A percentile compares a stretch with the other conserved stretches of the same genome.
Conservation (phyloP, 2,329 filamentous ascomycete genomes). For the Septoria linicola region DNA sequence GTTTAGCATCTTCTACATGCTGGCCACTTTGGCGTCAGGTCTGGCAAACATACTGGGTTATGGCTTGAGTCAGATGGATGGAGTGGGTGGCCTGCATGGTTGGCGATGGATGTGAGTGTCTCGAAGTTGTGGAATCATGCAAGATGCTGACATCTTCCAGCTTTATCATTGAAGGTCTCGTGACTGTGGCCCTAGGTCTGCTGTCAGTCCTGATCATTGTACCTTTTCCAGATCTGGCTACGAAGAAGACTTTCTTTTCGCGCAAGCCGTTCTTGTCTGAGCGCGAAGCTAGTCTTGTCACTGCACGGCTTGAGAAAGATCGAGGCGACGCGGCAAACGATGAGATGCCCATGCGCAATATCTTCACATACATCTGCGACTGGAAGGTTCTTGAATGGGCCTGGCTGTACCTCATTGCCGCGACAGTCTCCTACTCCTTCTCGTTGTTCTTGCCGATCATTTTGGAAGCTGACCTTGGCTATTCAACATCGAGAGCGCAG, state of each 20-base stretch:
- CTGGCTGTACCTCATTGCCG: slow-evolving; percentile 18
- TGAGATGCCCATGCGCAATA: slow-evolving; percentile 10
- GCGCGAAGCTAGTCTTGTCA: slow-evolving; percentile 15
- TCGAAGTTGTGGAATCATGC: background rate
- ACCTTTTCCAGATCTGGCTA: slow-evolving; percentile 54
- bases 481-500: slow-evolving; percentile 62
- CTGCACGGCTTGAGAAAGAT: slow-evolving; percentile 8
- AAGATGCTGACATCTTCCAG: background rate
- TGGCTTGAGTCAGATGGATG: slow-evolving; percentile 12
- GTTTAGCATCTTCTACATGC: slow-evolving; percentile 17
- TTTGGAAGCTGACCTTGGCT: slow-evolving; percentile 62
- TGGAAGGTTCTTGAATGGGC: slow-evolving; percentile 8
- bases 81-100: slow-evolving; percentile 7
- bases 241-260: slow-evolving; percentile 2
- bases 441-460: slow-evolving; percentile 79
- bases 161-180: slow-evolving; percentile 65
- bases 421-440: slow-evolving; percentile 70
- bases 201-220: slow-evolving; percentile 61
- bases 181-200: slow-evolving; percentile 61
- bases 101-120: slow-evolving; percentile 42
- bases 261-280: slow-evolving; percentile 12
- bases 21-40: slow-evolving; percentile 11
- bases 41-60: slow-evolving; percentile 20
- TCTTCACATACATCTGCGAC: slow-evolving; percentile 2
- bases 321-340: slow-evolving; percentile 3